phyloP scores from a whole-genome alignment of 495 filamentous ascomycete species.

The Penicillium canescens region DNA sequence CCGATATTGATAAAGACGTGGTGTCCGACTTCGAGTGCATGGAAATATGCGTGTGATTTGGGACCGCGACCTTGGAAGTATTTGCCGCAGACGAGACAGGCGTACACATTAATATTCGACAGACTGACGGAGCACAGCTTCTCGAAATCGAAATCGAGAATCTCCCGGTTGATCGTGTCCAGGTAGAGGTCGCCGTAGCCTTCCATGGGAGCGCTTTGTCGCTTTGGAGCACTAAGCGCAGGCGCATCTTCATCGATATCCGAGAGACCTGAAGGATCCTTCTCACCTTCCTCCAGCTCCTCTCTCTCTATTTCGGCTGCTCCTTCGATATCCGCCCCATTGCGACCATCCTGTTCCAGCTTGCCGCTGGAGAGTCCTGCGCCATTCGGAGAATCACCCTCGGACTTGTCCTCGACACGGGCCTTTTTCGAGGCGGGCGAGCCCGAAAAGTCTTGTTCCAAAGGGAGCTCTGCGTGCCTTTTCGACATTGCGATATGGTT shows the following conservation, averaged over 20 bases:
- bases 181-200: constrained; percentile 97
- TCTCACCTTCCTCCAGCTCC: constrained; percentile 39
- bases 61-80: constrained; percentile 95
- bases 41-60: constrained; percentile 95
- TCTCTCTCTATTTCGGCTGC: constrained; percentile 42
- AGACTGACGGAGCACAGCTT: constrained; percentile 95
- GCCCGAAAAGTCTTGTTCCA: constrained; percentile 63
- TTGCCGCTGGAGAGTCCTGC: constrained; percentile 33
- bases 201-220: constrained; percentile 77
- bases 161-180: constrained; percentile 86
- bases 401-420: constrained; percentile 58
- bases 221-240: constrained; percentile 44
- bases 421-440: constrained; percentile 80
- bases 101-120: constrained; percentile 98
- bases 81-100: constrained; percentile 95
- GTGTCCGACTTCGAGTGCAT: constrained; percentile 90
- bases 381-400: constrained; percentile 39
- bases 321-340: constrained; percentile 37
- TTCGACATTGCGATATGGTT: constrained; percentile 61
- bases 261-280: constrained; percentile 28
- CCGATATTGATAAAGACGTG: constrained; percentile 98
- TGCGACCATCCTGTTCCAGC: constrained; percentile 34
- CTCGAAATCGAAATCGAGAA: constrained; percentile 96
- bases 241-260: constrained; percentile 42
- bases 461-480: constrained; percentile 71